Conservation (phyloP, 176 grass and related monocot species). For the Echinochloa phyllopogon region DNA sequence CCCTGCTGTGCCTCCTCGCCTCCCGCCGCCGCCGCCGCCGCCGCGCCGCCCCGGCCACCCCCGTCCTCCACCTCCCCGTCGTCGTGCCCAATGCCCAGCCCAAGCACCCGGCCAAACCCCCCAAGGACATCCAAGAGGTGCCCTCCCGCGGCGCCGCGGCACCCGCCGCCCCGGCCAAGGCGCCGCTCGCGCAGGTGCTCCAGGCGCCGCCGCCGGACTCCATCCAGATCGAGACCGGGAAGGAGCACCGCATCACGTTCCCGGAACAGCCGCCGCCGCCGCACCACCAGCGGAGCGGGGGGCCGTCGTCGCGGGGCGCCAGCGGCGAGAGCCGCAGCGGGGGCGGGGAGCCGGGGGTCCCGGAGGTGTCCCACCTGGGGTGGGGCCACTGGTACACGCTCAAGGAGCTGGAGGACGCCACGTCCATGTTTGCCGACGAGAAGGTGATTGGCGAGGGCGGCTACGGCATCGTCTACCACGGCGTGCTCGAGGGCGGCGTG, state of each 20-base stretch:
- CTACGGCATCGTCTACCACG: conserved; percentile 95
- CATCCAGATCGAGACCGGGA: conserved; percentile 85
- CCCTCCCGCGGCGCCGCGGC: conserved; percentile 37
- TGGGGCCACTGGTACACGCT: conserved; percentile 99
- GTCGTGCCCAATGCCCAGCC: conserved; percentile 46
- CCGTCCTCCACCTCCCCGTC: conserved; percentile 56
- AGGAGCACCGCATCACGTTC: conserved; percentile 93
- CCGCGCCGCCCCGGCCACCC: conserved; percentile 41
- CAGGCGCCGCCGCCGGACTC: conserved; percentile 51
- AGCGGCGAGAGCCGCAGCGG: conserved; percentile 77
- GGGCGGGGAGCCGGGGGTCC: conserved; percentile 62
- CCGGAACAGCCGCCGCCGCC: conserved; percentile 60
- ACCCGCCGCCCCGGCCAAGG: conserved; percentile 28
- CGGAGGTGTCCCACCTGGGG: conserved; percentile 82
- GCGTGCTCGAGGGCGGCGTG: conserved; percentile 75
- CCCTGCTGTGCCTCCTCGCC: conserved; percentile 66
- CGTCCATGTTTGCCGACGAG: conserved; percentile 77
- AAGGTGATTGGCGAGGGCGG: conserved; percentile 96
- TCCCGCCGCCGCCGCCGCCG: conserved; percentile 62
- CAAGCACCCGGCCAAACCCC: conserved; percentile 54
- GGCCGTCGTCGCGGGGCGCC: conserved; percentile 73
- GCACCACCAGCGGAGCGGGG: conserved; percentile 66
- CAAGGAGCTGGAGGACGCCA: conserved; percentile 89
- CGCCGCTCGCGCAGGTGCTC: conserved; percentile 44
- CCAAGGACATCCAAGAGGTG: conserved; percentile 69